Evolutionary conservation across 495 filamentous ascomycete genomes (phyloP), one percentile per base, ranked within the genome.

Genomic region (Amniculicola lignicola): DNA sequence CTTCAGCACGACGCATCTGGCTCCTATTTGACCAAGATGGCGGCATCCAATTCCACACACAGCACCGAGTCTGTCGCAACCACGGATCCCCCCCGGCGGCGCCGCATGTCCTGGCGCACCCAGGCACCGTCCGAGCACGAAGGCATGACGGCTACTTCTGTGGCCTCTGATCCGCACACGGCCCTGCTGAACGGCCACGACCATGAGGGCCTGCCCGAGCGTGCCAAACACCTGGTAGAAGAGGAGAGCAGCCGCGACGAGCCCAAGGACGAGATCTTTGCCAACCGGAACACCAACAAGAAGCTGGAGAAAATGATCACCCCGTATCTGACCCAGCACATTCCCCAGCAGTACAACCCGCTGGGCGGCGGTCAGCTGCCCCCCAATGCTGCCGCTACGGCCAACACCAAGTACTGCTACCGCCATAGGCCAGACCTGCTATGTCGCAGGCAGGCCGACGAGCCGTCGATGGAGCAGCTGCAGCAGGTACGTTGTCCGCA

Each of bases 351-450:
- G 46, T 68, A 68, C 54, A 63, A 62, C 33, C 65, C 63, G 4
- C 37, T 65, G 12, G 61, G 57, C 23, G 54, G 39, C 12, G 38
- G 31, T 22, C 14, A 23, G 11, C 39, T 41, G 6, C 14, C 36
- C 7, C 39, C 40, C 4, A 18, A 59, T 35, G 45, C 42, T 3
- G 21, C 52, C 5, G 12, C 43, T 18, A 60, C 50, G 15, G 50
- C 23, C 25, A 96, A 93, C 67, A 93, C 89, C 41, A 90, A 86
- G 68, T 97, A 89, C 73, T 99, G 93, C 70, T 97, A 99, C 70
- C 83, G 93, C 25, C 93, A 99, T 69, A 80, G 88, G 38, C 94
- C 93, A 18, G 94, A 97, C 66, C 81, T 92, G 24, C 96, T 96
- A 73, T 99, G 93, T 70, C 75, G 89, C 47, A 79, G 91, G 48